Conservation (phyloP, 768 basidiomycete genomes). For the Xerocomus spinulosus region DNA sequence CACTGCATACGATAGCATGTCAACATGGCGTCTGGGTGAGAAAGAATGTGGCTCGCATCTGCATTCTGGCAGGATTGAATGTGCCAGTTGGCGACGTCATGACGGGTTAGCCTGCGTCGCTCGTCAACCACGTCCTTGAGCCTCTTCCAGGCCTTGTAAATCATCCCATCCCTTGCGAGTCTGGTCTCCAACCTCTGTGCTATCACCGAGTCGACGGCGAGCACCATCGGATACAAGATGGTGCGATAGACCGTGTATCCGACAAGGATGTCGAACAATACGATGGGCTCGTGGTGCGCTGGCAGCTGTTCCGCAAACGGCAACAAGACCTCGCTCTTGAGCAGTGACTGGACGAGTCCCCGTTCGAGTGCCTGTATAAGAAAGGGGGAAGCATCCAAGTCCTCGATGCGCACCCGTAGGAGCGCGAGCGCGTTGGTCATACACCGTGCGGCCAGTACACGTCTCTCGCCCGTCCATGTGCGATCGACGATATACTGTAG, state of each 20-base stretch:
- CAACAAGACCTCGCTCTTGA: slow-evolving; percentile 23
- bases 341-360: slow-evolving; percentile 19
- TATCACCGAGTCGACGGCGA: slow-evolving; percentile 8
- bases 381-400: slow-evolving; percentile 24
- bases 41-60: slow-evolving; percentile 2
- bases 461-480: slow-evolving; percentile 10
- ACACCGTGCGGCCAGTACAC: slow-evolving; percentile 20
- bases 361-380: slow-evolving; percentile 22
- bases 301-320: slow-evolving; percentile 11
- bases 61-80: slow-evolving; percentile 29
- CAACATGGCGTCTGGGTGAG: neutral
- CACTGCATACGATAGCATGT: slow-evolving; percentile 13
- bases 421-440: slow-evolving; percentile 18
- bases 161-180: slow-evolving; percentile 12
- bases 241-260: slow-evolving; percentile 28
- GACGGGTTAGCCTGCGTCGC: slow-evolving; percentile 17
- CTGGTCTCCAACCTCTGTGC: slow-evolving; percentile 7
- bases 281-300: slow-evolving; percentile 1
- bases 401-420: slow-evolving; percentile 18
- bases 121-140: slow-evolving; percentile 17
- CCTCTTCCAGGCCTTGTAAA: slow-evolving; percentile 21
- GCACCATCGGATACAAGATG: slow-evolving; percentile 12
- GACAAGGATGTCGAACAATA: slow-evolving; percentile 17
- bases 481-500: slow-evolving; percentile 7
- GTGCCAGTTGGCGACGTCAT: slow-evolving; percentile 12